Percentiles rank a stretch among this genome's conserved stretches.
These are phyloP conservation scores for Vitis cinerea DNA, from an alignment of 164 flowering plant genomes.

Conservation along the genomic window DNA sequence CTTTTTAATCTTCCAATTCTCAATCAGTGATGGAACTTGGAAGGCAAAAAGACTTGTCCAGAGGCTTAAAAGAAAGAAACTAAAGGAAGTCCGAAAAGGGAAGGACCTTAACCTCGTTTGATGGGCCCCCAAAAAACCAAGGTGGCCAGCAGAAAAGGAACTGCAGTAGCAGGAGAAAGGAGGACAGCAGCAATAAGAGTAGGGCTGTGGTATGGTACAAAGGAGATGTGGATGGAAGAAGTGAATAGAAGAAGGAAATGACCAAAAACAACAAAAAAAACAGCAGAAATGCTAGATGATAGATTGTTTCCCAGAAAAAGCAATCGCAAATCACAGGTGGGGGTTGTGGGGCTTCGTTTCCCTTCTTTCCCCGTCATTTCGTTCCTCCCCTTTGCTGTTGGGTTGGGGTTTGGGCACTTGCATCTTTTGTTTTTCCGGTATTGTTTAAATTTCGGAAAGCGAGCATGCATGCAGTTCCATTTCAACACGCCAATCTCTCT, in stretches of 20 bases:
- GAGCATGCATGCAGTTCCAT: conserved; percentile 10
- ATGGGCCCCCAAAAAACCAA: conserved; percentile 26
- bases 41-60: conserved; percentile 21
- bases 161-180: neutral
- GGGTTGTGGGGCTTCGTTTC: conserved; percentile 10
- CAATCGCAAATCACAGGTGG: neutral
- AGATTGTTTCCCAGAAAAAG: conserved; percentile 1
- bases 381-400: no score
- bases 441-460: conserved; percentile 4
- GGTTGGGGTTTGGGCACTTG: conserved; percentile 1
- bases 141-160: neutral
- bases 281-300: neutral
- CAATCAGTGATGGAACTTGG: conserved; percentile 22
- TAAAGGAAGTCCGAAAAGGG: conserved; percentile 20
- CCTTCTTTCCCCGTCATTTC: conserved; percentile 3
- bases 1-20: neutral
- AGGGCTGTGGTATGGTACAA: neutral
- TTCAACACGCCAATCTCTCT: conserved; percentile 27
- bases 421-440: neutral
- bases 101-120: conserved; percentile 32
- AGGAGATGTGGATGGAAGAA: neutral
- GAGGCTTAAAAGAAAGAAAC: conserved; percentile 17
- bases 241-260: conserved; percentile 11
- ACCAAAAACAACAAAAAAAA: conserved; percentile 10
- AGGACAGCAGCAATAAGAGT: neutral